Conservation (phyloP, 495 filamentous ascomycete species). For the Penicillium fimorum region DNA sequence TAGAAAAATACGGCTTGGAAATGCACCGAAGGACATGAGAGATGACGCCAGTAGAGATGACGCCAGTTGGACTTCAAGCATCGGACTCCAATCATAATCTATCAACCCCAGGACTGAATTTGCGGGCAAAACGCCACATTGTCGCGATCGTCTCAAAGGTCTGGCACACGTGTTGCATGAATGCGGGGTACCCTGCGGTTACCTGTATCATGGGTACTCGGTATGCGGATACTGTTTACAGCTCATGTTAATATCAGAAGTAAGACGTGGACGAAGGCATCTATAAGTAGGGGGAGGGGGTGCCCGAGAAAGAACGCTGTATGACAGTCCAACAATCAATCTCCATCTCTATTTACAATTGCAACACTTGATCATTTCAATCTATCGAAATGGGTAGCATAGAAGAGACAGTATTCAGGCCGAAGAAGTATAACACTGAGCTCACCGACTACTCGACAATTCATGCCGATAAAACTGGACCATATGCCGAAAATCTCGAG, state of each 20-base stretch:
- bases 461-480: conserved; percentile 13
- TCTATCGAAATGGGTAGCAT: not conserved
- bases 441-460: conserved; percentile 14
- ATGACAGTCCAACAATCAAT: not conserved
- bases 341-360: not conserved
- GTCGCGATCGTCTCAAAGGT: not conserved
- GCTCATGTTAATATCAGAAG: not conserved
- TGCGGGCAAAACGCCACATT: not conserved
- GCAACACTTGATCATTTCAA: not conserved
- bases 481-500: conserved; percentile 29
- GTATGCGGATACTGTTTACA: not conserved
- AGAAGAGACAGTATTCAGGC: not conserved
- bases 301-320: not conserved
- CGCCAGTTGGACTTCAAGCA: too few species aligned
- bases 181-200: not conserved
- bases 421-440: conserved; percentile 17
- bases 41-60: too few species aligned
- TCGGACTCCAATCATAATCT: not conserved
- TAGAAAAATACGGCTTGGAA: not conserved
- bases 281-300: not conserved
- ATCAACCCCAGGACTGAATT: not conserved
- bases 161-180: not conserved
- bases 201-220: not conserved
- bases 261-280: not conserved
- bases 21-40: too few species aligned